These are phyloP conservation scores for Cyberlindnera saturnus DNA, from an alignment of 805 yeast species.

Conservation along the genomic window DNA sequence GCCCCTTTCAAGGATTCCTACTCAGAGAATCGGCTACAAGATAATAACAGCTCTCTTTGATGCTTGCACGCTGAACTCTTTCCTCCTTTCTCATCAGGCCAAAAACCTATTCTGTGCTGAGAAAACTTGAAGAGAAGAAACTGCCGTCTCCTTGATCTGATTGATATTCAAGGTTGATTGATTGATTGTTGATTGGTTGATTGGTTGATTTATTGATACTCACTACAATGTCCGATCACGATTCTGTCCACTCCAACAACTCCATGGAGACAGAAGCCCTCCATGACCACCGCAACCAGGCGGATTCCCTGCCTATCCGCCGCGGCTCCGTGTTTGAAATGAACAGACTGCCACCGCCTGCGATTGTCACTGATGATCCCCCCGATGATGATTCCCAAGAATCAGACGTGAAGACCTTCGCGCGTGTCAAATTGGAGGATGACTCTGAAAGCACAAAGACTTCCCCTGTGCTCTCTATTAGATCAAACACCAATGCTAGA, in stretches of 20 bases:
- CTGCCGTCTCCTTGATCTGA: neutral
- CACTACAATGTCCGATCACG: conserved; percentile 23
- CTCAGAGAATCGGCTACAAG: too few species aligned
- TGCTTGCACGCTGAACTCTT: conserved; percentile 1
- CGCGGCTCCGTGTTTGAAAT: conserved; percentile 16
- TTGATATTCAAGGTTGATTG: neutral
- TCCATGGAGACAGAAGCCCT: conserved; percentile 36
- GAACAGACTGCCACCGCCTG: conserved; percentile 18
- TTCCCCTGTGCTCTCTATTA: too few species aligned
- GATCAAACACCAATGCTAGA: too few species aligned
- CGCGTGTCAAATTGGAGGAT: conserved; percentile 2
- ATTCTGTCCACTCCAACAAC: conserved; percentile 17
- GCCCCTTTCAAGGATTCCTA: too few species aligned
- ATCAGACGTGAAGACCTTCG: neutral
- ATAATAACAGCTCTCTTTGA: neutral
- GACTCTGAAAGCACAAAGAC: conserved; percentile 15
- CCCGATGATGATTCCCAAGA: neutral
- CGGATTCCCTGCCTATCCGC: conserved; percentile 34
- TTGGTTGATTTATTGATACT: neutral
- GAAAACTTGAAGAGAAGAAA: neutral
- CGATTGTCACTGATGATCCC: conserved; percentile 4
- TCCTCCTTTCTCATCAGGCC: neutral
- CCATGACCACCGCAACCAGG: conserved; percentile 44
- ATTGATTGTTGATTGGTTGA: too few species aligned
- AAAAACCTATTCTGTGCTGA: neutral